Evolutionary conservation across 2,329 filamentous ascomycete genomes (phyloP), one percentile per base, ranked within the genome.

Genomic region (Trichoderma sp.): DNA sequence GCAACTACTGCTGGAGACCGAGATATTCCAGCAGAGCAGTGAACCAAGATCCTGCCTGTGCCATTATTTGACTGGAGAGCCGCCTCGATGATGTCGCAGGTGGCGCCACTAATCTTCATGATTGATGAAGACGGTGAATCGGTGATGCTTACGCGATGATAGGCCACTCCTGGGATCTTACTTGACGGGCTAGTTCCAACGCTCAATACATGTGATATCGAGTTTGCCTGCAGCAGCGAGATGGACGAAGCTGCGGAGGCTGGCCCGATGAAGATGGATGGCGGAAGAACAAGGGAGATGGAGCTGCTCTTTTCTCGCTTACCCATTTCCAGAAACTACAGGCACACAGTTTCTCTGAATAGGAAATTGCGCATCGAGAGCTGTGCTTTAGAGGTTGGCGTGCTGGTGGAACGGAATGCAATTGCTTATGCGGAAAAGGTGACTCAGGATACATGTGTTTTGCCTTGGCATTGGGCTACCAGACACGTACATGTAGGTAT

Each of bases 201-300:
- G 30, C 67, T 69, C 37, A 66, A 66, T 28, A 66, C 67, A 66
- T 66, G 59, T 7, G 37, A 66, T 65, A 58, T 69, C 14, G 60
- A 66, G n/a, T 69, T 58, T 24, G 37, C 34, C 16, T 59, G 60
- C 30, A 58, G 30, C 11, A 69, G 58, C 6, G 39, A 28, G 16
- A 55, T 7, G 13, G 60, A 59, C 5, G 60, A 69, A 24, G 59
- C 67, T 51, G 59, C 67, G 6, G 67, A 66, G 21, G n/a, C 52
- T 24, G 67, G 67, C 1, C 60, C 67, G 16, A 69, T 55, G 37
- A 49, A 59, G 14, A 66, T 59, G 21, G 52, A 59, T 7, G 51
- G 67, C 28, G 59, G 51, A 13, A 69, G 21, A 10, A 69, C 21
- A 5, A 66, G 34, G 0, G 60, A 69, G 13, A n/a, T 54, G 37